Percentiles rank a stretch among this genome's conserved stretches.
Conservation (phyloP, 2,329 filamentous ascomycete species). For the Trichoderma gracile region DNA sequence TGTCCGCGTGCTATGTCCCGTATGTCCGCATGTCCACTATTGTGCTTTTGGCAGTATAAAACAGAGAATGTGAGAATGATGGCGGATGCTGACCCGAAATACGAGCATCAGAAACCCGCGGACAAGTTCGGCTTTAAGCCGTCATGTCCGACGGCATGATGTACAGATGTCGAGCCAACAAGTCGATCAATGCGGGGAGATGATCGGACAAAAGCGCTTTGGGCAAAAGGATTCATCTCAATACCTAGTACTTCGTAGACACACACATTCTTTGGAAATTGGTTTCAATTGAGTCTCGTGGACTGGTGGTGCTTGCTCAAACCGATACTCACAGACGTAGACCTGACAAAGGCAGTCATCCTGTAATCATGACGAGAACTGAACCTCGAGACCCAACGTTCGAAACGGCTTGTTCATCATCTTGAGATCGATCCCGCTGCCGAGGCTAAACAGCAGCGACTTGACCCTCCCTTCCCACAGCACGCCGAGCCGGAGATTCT, state of each 20-base stretch:
- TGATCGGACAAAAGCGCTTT: not conserved
- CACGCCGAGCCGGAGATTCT: slow-evolving; percentile 80
- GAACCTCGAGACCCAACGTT: slow-evolving; percentile 74
- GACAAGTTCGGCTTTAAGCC: slow-evolving; percentile 7
- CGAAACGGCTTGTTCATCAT: slow-evolving; percentile 75
- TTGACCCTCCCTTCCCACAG: slow-evolving; percentile 94
- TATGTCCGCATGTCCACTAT: too few species aligned
- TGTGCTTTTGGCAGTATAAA: too few species aligned
- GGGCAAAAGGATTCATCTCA: not conserved
- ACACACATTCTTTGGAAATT: not conserved
- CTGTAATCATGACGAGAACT: slow-evolving; percentile 70
- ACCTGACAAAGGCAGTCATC: not conserved
- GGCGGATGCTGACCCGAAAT: not conserved
- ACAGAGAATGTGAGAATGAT: not conserved
- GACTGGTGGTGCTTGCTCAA: not conserved
- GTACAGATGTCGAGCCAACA: not conserved
- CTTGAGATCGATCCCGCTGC: slow-evolving; percentile 79
- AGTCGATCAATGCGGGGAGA: not conserved
- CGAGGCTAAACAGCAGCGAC: slow-evolving; percentile 87
- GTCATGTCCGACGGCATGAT: not conserved
- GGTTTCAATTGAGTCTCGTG: not conserved
- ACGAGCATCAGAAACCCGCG: not conserved
- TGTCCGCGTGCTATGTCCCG: too few species aligned
- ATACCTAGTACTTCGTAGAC: too few species aligned
- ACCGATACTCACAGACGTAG: not conserved